Base-by-base conservation (phyloP, 352 stramenopile genomes). In the Plasmopara halstedii region DNA sequence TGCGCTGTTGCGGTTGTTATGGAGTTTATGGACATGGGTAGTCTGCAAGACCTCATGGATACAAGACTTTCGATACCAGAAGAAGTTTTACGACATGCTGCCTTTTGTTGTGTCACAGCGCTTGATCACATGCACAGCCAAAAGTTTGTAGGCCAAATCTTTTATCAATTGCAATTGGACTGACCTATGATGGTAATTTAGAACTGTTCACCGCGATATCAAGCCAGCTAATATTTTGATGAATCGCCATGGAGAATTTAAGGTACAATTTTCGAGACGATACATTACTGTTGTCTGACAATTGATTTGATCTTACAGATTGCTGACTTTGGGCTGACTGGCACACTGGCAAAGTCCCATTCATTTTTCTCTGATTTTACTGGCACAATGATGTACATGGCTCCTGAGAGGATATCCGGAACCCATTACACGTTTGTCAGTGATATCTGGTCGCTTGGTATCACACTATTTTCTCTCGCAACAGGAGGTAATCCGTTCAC, bases 341-440 rank as follows among this genome's bases (percentile, higher is more conserved):
- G 61, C 0, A 88, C 76, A 8, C 48, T 93, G 19, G 71, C 75
- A 15, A 88, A 88, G 47, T 88, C 73, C 13, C 64, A 70, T 22
- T 85, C 80, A 1, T 88, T 83, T 22, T 88, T 86, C 52, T 91
- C 80, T 22, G 75, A 89, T 33, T 94, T 94, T 33, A 72, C 88
- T 46, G 91, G 89, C 32, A 97, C 91, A 1, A 80, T 97, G 58
- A 95, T 94, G 64, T 97, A 97, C 71, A 98, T 98, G 93, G 80
- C 85, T 0, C 92, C 93, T 0, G 90, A 98, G 54, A 73, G 93
- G 3, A 95, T 98, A 29, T 75, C 78, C 2, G 87, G 87, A 1
- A 63, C 92, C 15, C 59, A 70, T 14, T 98, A 97, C 58, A 76
- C 65, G 11, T 94, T 79, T 29, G 67, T 82, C 11, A 88, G 77